These are phyloP conservation scores for Russula sp. DNA, from an alignment of 768 basidiomycete genomes.

Conservation along the genomic window DNA sequence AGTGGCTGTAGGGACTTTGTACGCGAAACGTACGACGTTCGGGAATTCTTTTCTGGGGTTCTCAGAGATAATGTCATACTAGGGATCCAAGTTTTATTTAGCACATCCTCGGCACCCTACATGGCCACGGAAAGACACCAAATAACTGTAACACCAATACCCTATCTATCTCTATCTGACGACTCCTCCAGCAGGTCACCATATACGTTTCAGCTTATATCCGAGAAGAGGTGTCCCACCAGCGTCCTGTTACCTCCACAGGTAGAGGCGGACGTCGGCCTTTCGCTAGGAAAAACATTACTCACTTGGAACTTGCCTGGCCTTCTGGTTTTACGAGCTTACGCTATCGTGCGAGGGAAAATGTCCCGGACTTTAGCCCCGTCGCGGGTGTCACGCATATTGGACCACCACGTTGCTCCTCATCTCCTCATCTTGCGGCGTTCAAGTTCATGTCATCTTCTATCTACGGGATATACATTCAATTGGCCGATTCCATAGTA, in stretches of 20 bases:
- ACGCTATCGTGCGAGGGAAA: constrained; percentile 3
- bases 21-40: no score
- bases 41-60: no score
- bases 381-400: constrained; percentile 21
- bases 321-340: neutral
- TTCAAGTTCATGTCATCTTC: constrained; percentile 34
- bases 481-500: no score
- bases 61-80: no score
- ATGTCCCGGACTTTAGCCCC: constrained; percentile 16
- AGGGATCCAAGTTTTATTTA: no score
- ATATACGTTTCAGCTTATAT: neutral
- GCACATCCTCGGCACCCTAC: neutral
- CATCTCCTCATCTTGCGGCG: constrained; percentile 33
- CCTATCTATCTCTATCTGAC: no score
- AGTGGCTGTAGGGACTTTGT: neutral
- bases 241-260: neutral
- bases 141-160: neutral
- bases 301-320: neutral
- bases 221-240: neutral
- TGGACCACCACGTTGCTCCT: constrained; percentile 26
- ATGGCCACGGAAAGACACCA: neutral
- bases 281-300: no score
- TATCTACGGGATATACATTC: neutral
- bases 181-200: neutral
- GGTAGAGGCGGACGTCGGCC: neutral